Evolutionary conservation across 1,284 basidiomycete genomes (phyloP).

Genomic region (Ceratobasidium sp.): DNA sequence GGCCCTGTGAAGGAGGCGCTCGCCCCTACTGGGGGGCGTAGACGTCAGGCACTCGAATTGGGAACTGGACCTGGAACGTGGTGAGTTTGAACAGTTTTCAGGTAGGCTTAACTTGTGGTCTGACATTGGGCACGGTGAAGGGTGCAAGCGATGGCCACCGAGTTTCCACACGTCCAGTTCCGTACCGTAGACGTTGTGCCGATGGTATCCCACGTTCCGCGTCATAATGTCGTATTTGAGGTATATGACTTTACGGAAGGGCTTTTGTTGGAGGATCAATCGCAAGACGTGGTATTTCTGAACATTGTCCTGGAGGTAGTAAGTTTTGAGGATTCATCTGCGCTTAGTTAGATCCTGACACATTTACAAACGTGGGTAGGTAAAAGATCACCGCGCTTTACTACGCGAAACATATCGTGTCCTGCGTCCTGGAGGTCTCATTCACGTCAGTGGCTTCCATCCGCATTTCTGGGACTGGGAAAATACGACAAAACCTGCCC

Average conservation of each 20-base stretch:
- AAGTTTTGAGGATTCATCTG: not conserved
- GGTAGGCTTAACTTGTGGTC: too few species aligned
- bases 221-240: conserved; percentile 7
- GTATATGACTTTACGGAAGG: conserved; percentile 20
- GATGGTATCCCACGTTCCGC: not conserved
- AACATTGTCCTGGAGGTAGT: conserved; percentile 4
- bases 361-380: not conserved
- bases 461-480: conserved; percentile 7
- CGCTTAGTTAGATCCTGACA: not conserved
- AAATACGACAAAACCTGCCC: not conserved
- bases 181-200: conserved; percentile 10
- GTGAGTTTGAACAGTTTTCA: not conserved
- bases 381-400: conserved; percentile 8
- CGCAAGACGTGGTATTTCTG: conserved; percentile 19
- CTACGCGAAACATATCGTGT: conserved; percentile 19
- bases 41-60: not conserved
- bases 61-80: not conserved
- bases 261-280: conserved; percentile 3
- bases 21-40: not conserved
- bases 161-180: conserved; percentile 33
- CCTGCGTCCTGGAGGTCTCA: conserved; percentile 14
- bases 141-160: conserved; percentile 27
- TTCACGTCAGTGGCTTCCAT: not conserved
- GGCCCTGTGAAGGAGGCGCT: conserved; percentile 4
- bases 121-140: not conserved